These are phyloP conservation scores for Fraxinus dipetala DNA, from an alignment of 305 asterid genomes.

Conservation along the genomic window DNA sequence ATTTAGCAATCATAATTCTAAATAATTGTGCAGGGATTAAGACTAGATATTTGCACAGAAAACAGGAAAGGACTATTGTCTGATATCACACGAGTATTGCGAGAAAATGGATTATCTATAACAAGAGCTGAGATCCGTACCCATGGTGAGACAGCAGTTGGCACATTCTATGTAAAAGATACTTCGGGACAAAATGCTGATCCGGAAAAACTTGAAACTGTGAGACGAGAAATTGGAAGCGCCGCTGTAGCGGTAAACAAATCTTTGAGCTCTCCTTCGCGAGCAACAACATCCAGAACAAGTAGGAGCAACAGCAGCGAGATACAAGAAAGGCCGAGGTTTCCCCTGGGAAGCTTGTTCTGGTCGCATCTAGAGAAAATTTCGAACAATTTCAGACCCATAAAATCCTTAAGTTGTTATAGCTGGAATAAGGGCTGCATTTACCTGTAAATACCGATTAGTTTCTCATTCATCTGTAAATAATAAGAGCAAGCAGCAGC, in stretches of 20 bases:
- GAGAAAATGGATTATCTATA: slow-evolving; percentile 80
- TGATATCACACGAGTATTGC: slow-evolving; percentile 65
- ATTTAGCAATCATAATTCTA: background rate
- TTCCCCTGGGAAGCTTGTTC: slow-evolving; percentile 56
- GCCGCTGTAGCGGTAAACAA: slow-evolving; percentile 30
- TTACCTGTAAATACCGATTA: background rate
- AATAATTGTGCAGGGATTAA: slow-evolving; percentile 48
- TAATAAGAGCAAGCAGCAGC: slow-evolving; percentile 11
- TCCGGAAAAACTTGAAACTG: slow-evolving; percentile 43
- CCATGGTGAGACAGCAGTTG: slow-evolving; percentile 57
- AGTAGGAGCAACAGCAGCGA: slow-evolving; percentile 13
- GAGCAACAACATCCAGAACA: slow-evolving; percentile 24
- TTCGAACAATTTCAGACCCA: slow-evolving; percentile 57
- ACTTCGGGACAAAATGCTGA: slow-evolving; percentile 51
- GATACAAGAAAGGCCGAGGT: slow-evolving; percentile 35
- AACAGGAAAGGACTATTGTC: slow-evolving; percentile 65
- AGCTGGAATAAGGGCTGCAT: background rate
- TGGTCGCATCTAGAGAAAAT: slow-evolving; percentile 71
- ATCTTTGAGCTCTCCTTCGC: slow-evolving; percentile 21
- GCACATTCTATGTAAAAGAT: slow-evolving; percentile 75
- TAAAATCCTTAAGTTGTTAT: slow-evolving; percentile 35
- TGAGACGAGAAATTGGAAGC: slow-evolving; percentile 62
- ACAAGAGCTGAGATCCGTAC: slow-evolving; percentile 61
- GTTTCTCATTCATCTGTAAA: slow-evolving; percentile 12
- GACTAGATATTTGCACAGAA: slow-evolving; percentile 51